These are phyloP conservation scores for Sanghuangporus sanghuang DNA, from an alignment of 1,284 basidiomycete species.

Conservation along the genomic window DNA sequence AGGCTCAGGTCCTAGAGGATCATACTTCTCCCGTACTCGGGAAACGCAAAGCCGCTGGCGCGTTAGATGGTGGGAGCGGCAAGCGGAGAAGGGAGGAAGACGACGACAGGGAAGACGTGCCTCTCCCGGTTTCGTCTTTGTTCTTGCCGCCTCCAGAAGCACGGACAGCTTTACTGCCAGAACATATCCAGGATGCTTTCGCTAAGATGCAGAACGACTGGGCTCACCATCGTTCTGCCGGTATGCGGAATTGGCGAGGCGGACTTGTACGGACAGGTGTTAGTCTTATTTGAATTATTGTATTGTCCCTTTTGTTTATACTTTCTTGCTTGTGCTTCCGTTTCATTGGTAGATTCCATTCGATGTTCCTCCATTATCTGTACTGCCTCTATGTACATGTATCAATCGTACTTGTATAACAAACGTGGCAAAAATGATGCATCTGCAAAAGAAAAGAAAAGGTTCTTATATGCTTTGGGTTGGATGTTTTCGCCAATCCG, in stretches of 20 bases:
- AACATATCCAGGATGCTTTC: conserved; percentile 88
- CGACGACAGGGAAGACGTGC: conserved; percentile 46
- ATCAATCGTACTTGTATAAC: conserved; percentile 10
- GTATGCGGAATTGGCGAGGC: conserved; percentile 84
- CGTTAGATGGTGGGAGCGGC: conserved; percentile 33
- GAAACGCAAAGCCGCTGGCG: conserved; percentile 54
- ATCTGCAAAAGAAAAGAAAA: background rate
- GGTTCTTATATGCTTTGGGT: background rate
- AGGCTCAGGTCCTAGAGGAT: conserved; percentile 62
- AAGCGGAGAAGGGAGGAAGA: conserved; percentile 63
- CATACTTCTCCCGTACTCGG: conserved; percentile 54
- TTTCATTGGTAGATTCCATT: conserved; percentile 5
- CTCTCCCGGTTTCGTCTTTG: conserved; percentile 62
- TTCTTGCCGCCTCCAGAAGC: conserved; percentile 80
- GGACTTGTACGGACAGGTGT: conserved; percentile 76
- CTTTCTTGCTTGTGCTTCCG: conserved; percentile 13
- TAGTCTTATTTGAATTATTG: conserved; percentile 61
- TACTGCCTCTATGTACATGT: conserved; percentile 7
- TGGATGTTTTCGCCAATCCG: background rate
- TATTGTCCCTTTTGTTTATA: conserved; percentile 7
- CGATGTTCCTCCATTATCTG: conserved; percentile 4
- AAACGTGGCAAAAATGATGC: background rate
- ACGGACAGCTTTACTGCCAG: conserved; percentile 68
- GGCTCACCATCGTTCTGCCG: conserved; percentile 71
- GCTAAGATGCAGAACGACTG: conserved; percentile 82